Base-by-base conservation (phyloP, 768 basidiomycete species). In the Suillus weaverae region DNA sequence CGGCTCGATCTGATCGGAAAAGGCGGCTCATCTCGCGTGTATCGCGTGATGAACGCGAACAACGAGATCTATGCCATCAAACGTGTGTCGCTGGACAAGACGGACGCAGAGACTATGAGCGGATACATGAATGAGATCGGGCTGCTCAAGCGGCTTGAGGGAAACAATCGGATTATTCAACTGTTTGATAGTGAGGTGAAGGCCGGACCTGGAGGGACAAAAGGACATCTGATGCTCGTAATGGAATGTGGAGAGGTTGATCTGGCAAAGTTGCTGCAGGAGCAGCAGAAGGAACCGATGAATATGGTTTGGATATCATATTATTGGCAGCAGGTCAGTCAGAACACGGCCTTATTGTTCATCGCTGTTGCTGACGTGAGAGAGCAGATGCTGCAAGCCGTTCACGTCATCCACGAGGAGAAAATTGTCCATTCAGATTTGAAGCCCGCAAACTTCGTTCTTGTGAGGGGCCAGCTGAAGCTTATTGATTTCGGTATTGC, bases 401-500 rank as follows among this genome's bases (percentile, higher is more conserved):
- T 99, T n/a, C 92, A 97, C 64, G 90, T 98, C 62, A 97, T 98
- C 61, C 97, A 99, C 72, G 93, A 97, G 68, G 95, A 97, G 79
- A 97, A 97, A 78, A 97, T 99, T 66, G 97, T 99, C 3, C 97
- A 99, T 77, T 97, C 96, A 22, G 97, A 99, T 77, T 83, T 99
- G 62, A 99, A 99, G 75, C 97, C 97, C 7, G 97, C 97, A 4
- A 99, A 99, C 77, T 99, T 99, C 69, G 96, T 99, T 26, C 83
- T 99, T 36, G 97, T 99, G 63, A 89, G 90, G 64, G 97, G 97
- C 6, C 91, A 94, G 69, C 81, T 99, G 63, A 99, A 99, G 83
- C 81, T 99, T 67, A 99, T 99, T 69, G 97, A 99, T 76, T 99
- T 99, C 72, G 97, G 97, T n/a, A 99, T 99, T 71, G 96, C 97